Percentiles rank a stretch among this genome's conserved stretches.
These are phyloP conservation scores for Acanthamoeba royreba DNA, from an alignment of 208 protist genomes.

Conservation along the genomic window DNA sequence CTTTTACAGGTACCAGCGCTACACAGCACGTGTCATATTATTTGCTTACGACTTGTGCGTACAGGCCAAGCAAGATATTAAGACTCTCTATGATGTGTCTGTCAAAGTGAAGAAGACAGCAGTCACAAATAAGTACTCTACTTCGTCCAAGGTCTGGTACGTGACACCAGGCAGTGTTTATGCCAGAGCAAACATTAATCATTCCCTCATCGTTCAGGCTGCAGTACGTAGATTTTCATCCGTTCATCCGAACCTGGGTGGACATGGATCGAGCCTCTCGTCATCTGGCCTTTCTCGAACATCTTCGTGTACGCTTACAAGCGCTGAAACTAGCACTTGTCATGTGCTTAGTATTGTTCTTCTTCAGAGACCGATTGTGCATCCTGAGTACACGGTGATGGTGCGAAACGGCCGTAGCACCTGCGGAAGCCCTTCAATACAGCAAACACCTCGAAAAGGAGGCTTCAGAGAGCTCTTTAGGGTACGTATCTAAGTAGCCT, in stretches of 20 bases:
- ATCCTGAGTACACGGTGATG: conserved; percentile 12
- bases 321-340: too few relatives aligned
- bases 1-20: background rate
- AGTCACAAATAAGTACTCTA: background rate
- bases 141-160: background rate
- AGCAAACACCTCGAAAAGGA: background rate
- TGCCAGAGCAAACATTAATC: too few relatives aligned
- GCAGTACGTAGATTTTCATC: background rate
- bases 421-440: background rate
- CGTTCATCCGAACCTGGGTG: background rate
- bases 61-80: background rate
- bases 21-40: background rate
- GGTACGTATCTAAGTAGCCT: too few relatives aligned
- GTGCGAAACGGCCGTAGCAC: conserved; percentile 1
- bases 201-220: too few relatives aligned
- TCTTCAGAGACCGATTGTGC: background rate
- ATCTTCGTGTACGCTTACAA: background rate
- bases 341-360: background rate
- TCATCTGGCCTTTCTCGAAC: background rate
- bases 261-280: background rate
- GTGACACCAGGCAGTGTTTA: too few relatives aligned
- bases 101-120: background rate
- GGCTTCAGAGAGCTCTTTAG: background rate
- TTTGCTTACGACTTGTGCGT: background rate
- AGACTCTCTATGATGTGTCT: background rate